Evolutionary conservation across 768 basidiomycete species (phyloP), one percentile per base, ranked within the genome.

Genomic region (Strobilomyces dryophilus): DNA sequence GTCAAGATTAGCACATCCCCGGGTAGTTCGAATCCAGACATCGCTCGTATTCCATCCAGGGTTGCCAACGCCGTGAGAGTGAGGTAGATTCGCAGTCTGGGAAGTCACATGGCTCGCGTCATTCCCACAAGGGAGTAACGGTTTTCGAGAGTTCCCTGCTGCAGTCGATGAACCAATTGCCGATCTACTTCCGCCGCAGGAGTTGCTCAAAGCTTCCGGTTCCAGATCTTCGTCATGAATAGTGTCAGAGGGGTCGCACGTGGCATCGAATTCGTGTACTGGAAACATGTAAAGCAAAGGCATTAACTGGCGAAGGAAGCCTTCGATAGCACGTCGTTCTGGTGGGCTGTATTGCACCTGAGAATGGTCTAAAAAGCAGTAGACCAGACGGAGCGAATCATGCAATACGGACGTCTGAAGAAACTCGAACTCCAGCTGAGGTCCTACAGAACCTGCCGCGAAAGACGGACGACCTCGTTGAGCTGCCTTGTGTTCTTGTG

Each of bases 321-420:
- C 78, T 66, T 98, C 97, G 39, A 98, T 83, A 29, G 80, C 77
- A 42, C 89, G 83, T 42, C 92, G 82, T 72, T 98, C 95, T 47
- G 78, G 75, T 3, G 78, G 70, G 54, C 84, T 87, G 69, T 91
- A 91, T 52, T 82, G 80, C 15, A 79, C 81, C 60, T 85, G 83
- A 44, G 88, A 87, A 65, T 88, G 91, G 62, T 98, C 95, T 60
- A 99, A 78, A 75, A 91, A 98, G 14, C 86, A 84, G 66, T 90
- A 88, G 55, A 95, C 81, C 71, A 99, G 79, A 75, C 93, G 93
- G 66, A 95, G 79, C 26, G 84, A 80, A 70, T 99, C 97, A 57
- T 89, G 85, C 62, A 99, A 71, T 40, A 95, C 87, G 18, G 80
- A 79, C 8, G 79, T 81, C 66, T 98, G 92, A 49, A 80, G 73